Evolutionary conservation across 345 rosid species (phyloP).

Genomic region (Hibiscus tridactylites): DNA sequence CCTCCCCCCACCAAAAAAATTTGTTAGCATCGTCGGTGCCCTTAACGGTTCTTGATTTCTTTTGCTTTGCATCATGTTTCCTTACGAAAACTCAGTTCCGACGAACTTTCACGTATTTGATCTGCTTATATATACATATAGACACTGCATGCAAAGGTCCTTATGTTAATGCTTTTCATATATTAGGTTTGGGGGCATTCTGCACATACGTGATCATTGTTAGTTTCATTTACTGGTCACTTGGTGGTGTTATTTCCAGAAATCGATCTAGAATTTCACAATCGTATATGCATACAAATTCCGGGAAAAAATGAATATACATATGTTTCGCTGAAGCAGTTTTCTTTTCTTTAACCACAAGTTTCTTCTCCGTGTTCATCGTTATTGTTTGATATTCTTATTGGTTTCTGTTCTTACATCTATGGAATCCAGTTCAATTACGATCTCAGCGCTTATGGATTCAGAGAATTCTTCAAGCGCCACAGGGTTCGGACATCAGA

Average conservation of each 20-base stretch:
- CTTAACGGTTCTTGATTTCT: background rate
- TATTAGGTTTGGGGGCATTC: background rate
- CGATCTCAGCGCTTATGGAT: conserved; percentile 77
- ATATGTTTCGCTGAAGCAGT: background rate
- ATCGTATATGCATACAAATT: background rate
- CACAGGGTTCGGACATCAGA: conserved; percentile 40
- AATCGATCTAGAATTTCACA: background rate
- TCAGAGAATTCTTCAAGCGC: conserved; percentile 91
- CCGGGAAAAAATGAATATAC: background rate
- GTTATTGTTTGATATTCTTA: background rate
- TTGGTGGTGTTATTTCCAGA: background rate
- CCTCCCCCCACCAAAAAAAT: background rate
- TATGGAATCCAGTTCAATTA: conserved; percentile 57
- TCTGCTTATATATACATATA: background rate
- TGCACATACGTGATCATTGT: background rate
- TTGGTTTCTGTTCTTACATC: background rate
- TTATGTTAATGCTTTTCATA: background rate
- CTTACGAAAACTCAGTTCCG: background rate
- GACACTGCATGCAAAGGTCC: background rate
- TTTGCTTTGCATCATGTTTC: background rate
- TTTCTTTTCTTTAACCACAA: background rate
- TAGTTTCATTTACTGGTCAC: background rate
- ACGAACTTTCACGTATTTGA: background rate
- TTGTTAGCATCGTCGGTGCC: background rate
- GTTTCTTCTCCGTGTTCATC: background rate